Evolutionary conservation across 2,329 filamentous ascomycete species (phyloP), one percentile per base, ranked within the genome.

Genomic region (Aspergillus sp.): DNA sequence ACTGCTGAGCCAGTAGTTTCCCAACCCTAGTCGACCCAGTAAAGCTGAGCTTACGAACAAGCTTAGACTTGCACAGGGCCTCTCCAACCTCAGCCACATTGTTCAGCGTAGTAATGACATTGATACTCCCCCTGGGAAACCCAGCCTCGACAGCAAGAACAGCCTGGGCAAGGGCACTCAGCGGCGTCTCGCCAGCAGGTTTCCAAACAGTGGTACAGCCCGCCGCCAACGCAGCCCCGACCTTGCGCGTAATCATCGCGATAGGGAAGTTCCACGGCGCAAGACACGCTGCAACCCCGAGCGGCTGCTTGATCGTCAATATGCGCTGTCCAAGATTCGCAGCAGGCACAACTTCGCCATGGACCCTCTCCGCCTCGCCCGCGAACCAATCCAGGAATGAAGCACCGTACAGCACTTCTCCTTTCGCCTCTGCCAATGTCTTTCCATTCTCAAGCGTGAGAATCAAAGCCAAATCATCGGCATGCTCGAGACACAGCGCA

Each of bases 191-290:
- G 11, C 67, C 63, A 1, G 70, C 60, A 0, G 73, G 62, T 52
- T 78, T 78, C 48, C 71, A 62, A 1, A 78, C 70, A 2, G 71
- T 68, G 0, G 73, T 71, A 52, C 71, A 75, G 1, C 75, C 75
- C 0, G 73, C 73, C 0, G 73, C 74, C 4, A 77, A 57, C 0
- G 75, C 74, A 11, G 72, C 64, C 14, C 64, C 72, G 12, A 69
- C 60, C 55, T 75, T 75, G 1, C 71, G 60, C 3, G 71, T 69
- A 64, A 90, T 86, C 88, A 91, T 91, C 45, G 88, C 88, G 2
- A 86, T 86, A 15, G 88, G 88, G 69, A 96, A 96, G 76, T 96
- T 96, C 91, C 91, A 95, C 73, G 91, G 91, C 9, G 90, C 93
- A 62, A 96, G 92, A 52, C 95, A 77, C 2, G 88, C 91, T 68